Percentiles rank a stretch among this genome's conserved stretches.
These are phyloP conservation scores for Leptomonas seymouri DNA, from an alignment of 208 protist genomes.

Conservation along the genomic window DNA sequence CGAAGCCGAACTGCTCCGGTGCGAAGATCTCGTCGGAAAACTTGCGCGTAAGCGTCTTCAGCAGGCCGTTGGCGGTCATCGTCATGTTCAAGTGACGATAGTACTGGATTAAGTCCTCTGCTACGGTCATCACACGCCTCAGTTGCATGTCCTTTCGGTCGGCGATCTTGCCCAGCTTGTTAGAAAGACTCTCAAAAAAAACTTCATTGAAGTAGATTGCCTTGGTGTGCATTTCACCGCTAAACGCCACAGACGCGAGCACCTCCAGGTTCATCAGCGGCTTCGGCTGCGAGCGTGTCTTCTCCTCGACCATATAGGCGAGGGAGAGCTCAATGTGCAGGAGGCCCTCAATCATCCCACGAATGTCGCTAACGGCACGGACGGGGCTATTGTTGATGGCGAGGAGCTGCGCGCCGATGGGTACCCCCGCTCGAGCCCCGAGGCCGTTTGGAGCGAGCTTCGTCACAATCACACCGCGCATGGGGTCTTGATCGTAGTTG, in stretches of 20 bases:
- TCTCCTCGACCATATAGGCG: constrained; percentile 60
- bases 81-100: constrained; percentile 87
- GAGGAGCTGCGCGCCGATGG: constrained; percentile 70
- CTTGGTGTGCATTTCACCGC: constrained; percentile 85
- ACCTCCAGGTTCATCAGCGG: constrained; percentile 75
- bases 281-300: constrained; percentile 40
- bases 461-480: constrained; percentile 76
- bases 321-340: constrained; percentile 73
- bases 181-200: constrained; percentile 69
- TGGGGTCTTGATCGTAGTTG: constrained; percentile 86
- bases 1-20: constrained; percentile 76
- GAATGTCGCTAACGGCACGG: constrained; percentile 75
- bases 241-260: constrained; percentile 73
- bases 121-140: constrained; percentile 51
- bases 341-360: constrained; percentile 70
- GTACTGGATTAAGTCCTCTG: constrained; percentile 84
- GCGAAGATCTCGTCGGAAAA: constrained; percentile 80
- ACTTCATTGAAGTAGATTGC: constrained; percentile 91
- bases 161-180: constrained; percentile 35
- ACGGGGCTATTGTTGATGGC: constrained; percentile 75
- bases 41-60: constrained; percentile 75
- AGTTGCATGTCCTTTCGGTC: constrained; percentile 53
- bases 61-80: constrained; percentile 83
- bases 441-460: constrained; percentile 79
- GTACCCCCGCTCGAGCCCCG: constrained; percentile 68